Conservation (phyloP, 805 yeast species). For the Yarrowia bubula region DNA sequence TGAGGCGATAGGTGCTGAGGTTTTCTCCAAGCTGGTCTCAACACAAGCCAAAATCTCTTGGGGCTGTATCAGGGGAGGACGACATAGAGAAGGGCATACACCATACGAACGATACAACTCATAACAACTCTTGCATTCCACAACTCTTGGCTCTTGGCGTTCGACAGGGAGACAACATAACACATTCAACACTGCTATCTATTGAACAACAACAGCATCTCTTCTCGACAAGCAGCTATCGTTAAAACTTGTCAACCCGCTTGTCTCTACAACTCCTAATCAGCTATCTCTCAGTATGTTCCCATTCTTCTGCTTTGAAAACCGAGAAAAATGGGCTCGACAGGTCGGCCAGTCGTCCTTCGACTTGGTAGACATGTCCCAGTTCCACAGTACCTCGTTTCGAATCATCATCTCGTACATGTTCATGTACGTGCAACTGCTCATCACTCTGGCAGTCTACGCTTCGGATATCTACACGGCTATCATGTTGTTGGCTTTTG, state of each 20-base stretch:
- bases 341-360: constrained; percentile 32
- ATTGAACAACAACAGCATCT: not conserved
- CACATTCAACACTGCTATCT: too few relatives aligned
- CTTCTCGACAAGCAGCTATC: too few relatives aligned
- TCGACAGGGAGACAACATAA: too few relatives aligned
- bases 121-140: too few relatives aligned
- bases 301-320: constrained; percentile 4
- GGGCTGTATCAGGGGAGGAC: too few relatives aligned
- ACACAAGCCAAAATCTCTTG: too few relatives aligned
- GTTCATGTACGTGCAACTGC: constrained; percentile 48
- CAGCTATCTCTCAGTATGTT: not conserved
- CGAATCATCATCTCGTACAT: constrained; percentile 35
- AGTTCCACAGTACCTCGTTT: constrained; percentile 32
- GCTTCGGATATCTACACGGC: constrained; percentile 79
- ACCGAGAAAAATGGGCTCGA: constrained; percentile 32
- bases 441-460: constrained; percentile 47
- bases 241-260: not conserved
- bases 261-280: too few relatives aligned
- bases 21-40: too few relatives aligned
- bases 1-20: too few relatives aligned
- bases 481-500: constrained; percentile 66
- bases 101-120: too few relatives aligned
- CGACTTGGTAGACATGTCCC: constrained; percentile 32
- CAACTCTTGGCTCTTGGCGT: too few relatives aligned
- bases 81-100: too few relatives aligned